Conservation (phyloP, 345 rosid genomes). For the Ricinus communis region DNA sequence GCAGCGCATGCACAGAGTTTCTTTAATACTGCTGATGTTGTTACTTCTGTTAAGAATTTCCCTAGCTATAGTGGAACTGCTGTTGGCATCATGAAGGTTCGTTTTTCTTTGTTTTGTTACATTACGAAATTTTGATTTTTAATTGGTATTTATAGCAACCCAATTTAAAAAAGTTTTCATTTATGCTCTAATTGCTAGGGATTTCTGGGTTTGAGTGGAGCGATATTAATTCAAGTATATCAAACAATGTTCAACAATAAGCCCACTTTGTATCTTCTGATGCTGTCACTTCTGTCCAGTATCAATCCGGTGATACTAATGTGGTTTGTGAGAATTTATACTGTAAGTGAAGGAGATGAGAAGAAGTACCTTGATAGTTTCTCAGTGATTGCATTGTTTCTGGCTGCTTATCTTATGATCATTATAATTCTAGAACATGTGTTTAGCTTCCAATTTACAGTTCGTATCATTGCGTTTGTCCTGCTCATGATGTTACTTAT, state of each 20-base stretch:
- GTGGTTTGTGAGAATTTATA: conserved; percentile 47
- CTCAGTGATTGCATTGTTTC: conserved; percentile 40
- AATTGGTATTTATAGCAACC: too few species aligned
- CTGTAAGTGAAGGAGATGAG: conserved; percentile 26
- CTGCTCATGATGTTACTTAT: conserved; percentile 42
- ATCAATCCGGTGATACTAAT: conserved; percentile 39
- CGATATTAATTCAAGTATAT: conserved; percentile 51
- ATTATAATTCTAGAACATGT: conserved; percentile 39
- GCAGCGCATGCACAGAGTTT: conserved; percentile 42
- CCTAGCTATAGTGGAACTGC: conserved; percentile 37
- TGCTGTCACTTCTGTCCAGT: conserved; percentile 42
- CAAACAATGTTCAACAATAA: conserved; percentile 38
- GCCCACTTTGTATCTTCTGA: conserved; percentile 39
- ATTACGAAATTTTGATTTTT: background rate
- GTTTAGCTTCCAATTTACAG: conserved; percentile 19
- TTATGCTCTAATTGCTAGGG: conserved; percentile 37
- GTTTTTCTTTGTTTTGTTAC: background rate
- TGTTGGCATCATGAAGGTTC: conserved; percentile 47
- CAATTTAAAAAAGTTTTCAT: too few species aligned
- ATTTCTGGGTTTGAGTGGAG: conserved; percentile 53
- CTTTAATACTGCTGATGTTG: conserved; percentile 40
- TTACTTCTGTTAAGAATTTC: conserved; percentile 35
- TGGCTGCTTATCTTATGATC: conserved; percentile 49
- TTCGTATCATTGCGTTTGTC: conserved; percentile 24
- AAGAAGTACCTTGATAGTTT: conserved; percentile 45